Percentiles rank a stretch among this genome's conserved stretches.
Evolutionary conservation across 1,139 yeast genomes (phyloP).

Genomic region (Scheffersomyces titani): DNA sequence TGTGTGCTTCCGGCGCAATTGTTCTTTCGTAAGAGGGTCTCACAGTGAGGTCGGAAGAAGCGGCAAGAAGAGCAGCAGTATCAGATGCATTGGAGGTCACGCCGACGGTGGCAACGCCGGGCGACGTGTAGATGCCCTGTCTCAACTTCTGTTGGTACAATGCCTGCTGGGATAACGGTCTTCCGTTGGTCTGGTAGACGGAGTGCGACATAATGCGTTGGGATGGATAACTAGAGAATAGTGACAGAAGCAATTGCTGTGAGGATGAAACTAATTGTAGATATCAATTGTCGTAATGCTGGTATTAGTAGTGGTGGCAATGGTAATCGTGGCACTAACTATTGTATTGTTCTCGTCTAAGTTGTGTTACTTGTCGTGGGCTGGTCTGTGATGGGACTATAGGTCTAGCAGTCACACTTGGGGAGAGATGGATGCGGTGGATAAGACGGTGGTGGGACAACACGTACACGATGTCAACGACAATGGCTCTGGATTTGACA

Average conservation of each 20-base stretch:
- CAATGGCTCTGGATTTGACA: neutral
- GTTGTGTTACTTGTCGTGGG: neutral
- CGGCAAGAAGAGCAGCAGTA: conserved; percentile 75
- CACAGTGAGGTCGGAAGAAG: conserved; percentile 62
- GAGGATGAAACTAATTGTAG: neutral
- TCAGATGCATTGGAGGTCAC: conserved; percentile 70
- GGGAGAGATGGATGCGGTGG: neutral
- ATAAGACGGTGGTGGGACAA: neutral
- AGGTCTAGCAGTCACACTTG: neutral
- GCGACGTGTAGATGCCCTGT: conserved; percentile 73
- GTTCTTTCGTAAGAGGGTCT: conserved; percentile 63
- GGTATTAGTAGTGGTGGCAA: neutral
- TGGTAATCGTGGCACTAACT: neutral
- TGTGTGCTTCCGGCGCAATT: conserved; percentile 65
- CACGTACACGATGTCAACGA: neutral
- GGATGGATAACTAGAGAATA: neutral
- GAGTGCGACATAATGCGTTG: conserved; percentile 36
- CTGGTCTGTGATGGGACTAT: neutral
- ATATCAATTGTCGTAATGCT: neutral
- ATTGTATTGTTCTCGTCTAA: neutral
- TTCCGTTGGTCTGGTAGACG: conserved; percentile 67
- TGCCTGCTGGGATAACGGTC: conserved; percentile 73
- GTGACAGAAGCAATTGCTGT: neutral
- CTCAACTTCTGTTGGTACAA: conserved; percentile 74
- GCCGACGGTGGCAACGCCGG: conserved; percentile 70